Base-by-base conservation (phyloP, 2,329 filamentous ascomycete genomes). In the Sporothrix humicola region DNA sequence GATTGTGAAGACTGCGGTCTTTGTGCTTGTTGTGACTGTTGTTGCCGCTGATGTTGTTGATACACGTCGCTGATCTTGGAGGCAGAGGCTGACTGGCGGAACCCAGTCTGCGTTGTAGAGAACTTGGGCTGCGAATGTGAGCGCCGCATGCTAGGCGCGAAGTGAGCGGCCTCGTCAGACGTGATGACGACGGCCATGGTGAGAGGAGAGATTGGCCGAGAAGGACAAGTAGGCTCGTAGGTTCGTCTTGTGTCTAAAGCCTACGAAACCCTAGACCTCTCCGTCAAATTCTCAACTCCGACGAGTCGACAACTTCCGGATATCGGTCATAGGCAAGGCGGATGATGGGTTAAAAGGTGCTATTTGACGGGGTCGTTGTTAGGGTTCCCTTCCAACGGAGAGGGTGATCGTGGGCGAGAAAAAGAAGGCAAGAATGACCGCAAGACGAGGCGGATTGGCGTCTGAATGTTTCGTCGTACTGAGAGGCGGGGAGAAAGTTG, bases 91-190 rank as follows among this genome's bases (percentile, higher is more conserved):
- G 87, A 84, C 10, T 83, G 79, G 76, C 82, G 83, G 73, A 86
- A 86, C 31, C 79, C 79, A 3, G 82, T 79, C 31, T 82, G 81
- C 71, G 82, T 82, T 9, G 85, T 81, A 74, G 83, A 80, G 72
- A 91, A 89, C 77, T 86, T 88, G 69, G 86, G 84, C 77, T 90
- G 87, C 2, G 89, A 91, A 76, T 89, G 87, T 13, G 89, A 90
- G 74, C 89, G 87, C 76, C 86, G 86, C 77, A 91, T 80, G 31
- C 84, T 80, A 68, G 86, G 84, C 17, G 87, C 83, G 80, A 90
- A 91, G 79, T 87, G 87, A 77, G 83, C 83, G 76, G 82, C 85
- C 78, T 91, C 88, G 78, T 90, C 88, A 17, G 87, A 85, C 59
- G 85, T 79, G 74, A 89, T 81, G 77, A 88, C 87, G 76, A 88